Conservation (phyloP, 495 filamentous ascomycete species). For the Tuber borchii region DNA sequence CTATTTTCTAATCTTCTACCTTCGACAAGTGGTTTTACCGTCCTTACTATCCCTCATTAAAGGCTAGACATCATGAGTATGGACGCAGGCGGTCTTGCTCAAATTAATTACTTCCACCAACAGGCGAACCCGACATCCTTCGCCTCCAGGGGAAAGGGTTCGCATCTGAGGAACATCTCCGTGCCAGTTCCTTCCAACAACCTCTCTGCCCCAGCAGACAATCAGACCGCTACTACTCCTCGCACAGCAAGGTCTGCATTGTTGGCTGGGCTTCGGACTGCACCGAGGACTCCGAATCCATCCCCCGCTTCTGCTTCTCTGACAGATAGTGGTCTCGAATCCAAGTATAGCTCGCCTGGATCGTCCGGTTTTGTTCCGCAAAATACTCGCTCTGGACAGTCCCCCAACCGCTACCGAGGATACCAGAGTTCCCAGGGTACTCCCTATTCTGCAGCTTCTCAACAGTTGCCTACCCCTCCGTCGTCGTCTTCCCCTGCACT, state of each 20-base stretch:
- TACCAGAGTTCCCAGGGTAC: constrained; percentile 24
- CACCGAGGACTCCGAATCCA: constrained; percentile 70
- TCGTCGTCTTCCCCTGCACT: constrained; percentile 39
- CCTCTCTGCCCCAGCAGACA: constrained; percentile 29
- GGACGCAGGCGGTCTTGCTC: constrained; percentile 98
- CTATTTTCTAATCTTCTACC: constrained; percentile 34
- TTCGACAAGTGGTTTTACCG: constrained; percentile 34
- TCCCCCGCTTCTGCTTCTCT: constrained; percentile 47
- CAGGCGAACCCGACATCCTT: constrained; percentile 46
- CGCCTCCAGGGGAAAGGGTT: constrained; percentile 63
- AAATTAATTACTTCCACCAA: constrained; percentile 79
- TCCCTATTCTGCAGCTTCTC: constrained; percentile 8
- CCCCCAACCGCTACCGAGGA: constrained; percentile 30
- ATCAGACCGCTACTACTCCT: constrained; percentile 56
- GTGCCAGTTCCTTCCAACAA: constrained; percentile 35
- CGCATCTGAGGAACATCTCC: constrained; percentile 49
- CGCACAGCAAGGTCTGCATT: constrained; percentile 92
- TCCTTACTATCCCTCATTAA: constrained; percentile 39
- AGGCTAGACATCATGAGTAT: constrained; percentile 59
- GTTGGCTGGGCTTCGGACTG: constrained; percentile 86
- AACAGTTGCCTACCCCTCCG: constrained; percentile 38
- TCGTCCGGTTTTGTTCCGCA: constrained; percentile 18
- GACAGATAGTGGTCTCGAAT: constrained; percentile 31
- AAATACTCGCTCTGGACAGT: constrained; percentile 20
- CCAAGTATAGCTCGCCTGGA: constrained; percentile 26